Conservation (phyloP, 352 stramenopile species). For the Globisporangium lucens region DNA sequence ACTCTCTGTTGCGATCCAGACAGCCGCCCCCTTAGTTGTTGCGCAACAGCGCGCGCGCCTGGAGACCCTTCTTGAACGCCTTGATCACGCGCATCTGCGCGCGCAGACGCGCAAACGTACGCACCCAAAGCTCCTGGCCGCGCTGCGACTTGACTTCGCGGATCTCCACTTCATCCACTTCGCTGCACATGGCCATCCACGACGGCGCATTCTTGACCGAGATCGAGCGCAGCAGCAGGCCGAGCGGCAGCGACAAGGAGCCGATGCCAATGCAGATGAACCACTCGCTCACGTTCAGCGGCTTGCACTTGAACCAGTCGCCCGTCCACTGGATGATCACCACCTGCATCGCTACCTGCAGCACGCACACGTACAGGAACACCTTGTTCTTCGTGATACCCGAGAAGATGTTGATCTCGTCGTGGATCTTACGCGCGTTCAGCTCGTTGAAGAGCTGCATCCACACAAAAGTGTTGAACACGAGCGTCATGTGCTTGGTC, state of each 20-base stretch:
- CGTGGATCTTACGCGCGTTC: slow-evolving; percentile 83
- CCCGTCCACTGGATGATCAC: slow-evolving; percentile 95
- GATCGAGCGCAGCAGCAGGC: slow-evolving; percentile 49
- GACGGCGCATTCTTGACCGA: slow-evolving; percentile 53
- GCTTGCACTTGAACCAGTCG: slow-evolving; percentile 53
- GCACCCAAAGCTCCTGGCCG: slow-evolving; percentile 57
- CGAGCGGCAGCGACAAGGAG: slow-evolving; percentile 44
- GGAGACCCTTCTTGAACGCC: slow-evolving; percentile 57
- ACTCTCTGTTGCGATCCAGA: not conserved
- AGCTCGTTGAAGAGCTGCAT: slow-evolving; percentile 90
- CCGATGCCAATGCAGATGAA: slow-evolving; percentile 56
- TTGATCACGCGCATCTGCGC: slow-evolving; percentile 65
- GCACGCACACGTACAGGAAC: slow-evolving; percentile 89
- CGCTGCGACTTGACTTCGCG: slow-evolving; percentile 27
- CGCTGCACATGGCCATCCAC: slow-evolving; percentile 57
- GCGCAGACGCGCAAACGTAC: slow-evolving; percentile 44
- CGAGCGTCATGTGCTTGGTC: slow-evolving; percentile 91
- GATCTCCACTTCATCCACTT: slow-evolving; percentile 40
- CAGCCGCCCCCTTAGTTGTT: slow-evolving; percentile 7
- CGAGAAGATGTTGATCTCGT: slow-evolving; percentile 94
- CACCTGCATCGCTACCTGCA: slow-evolving; percentile 90
- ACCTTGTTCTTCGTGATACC: slow-evolving; percentile 90
- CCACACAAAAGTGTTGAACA: slow-evolving; percentile 98
- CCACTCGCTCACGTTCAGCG: slow-evolving; percentile 42
- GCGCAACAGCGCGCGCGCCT: slow-evolving; percentile 22